Evolutionary conservation across 805 yeast genomes (phyloP).

Genomic region (Monosporozyma aquatica): DNA sequence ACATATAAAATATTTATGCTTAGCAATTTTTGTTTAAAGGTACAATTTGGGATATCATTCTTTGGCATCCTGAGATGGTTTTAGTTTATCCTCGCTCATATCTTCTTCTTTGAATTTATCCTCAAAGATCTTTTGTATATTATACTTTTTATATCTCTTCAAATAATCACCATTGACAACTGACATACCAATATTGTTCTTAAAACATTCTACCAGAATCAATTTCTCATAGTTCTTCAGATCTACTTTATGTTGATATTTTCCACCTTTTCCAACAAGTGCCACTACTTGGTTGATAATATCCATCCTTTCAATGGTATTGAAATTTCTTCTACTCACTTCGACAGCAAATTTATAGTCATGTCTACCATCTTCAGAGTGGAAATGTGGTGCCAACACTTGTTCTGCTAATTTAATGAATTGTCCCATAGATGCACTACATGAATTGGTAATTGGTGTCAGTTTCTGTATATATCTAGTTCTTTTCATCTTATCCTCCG

Average conservation of each 20-base stretch:
- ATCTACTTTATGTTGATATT: conserved; percentile 65
- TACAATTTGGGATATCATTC: too few species aligned
- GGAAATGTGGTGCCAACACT: conserved; percentile 65
- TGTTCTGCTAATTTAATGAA: conserved; percentile 47
- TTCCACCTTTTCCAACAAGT: conserved; percentile 50
- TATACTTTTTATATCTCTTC: conserved; percentile 55
- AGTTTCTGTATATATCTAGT: conserved; percentile 71
- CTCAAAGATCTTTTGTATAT: conserved; percentile 72
- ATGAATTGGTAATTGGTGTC: conserved; percentile 71
- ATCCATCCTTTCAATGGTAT: conserved; percentile 58
- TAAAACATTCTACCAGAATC: conserved; percentile 79
- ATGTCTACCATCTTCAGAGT: conserved; percentile 30
- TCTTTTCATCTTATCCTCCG: conserved; percentile 38
- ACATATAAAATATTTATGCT: too few species aligned
- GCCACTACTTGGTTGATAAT: conserved; percentile 66
- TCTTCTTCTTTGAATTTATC: conserved; percentile 23
- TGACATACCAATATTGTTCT: conserved; percentile 79
- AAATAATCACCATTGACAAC: conserved; percentile 55
- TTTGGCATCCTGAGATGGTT: too few species aligned
- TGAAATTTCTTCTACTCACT: conserved; percentile 70
- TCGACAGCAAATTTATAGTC: conserved; percentile 65
- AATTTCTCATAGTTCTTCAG: conserved; percentile 70
- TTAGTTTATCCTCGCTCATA: too few species aligned
- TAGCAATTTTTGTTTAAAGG: too few species aligned
- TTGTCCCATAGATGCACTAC: conserved; percentile 63